phyloP scores from a whole-genome alignment of 352 stramenopile genomes.

The Globisporangium barbulae region DNA sequence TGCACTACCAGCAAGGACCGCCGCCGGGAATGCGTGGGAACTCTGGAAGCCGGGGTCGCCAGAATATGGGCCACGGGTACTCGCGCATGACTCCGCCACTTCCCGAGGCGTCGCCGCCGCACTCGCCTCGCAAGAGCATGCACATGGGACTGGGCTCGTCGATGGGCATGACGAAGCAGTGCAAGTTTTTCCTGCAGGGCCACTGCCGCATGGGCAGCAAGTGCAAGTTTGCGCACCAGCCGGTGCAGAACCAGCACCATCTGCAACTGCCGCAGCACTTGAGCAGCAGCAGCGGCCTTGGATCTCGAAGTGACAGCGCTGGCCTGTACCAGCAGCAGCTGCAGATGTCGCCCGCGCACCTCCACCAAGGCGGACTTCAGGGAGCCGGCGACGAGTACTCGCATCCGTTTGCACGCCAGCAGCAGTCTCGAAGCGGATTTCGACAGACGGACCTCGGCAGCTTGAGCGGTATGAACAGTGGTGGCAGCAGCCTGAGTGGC shows the following conservation, averaged over 20 bases:
- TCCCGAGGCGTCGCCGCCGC: constrained; percentile 54
- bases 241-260: constrained; percentile 34
- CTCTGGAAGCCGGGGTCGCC: constrained; percentile 21
- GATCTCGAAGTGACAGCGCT: background rate
- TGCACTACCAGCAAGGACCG: constrained; percentile 29
- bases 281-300: background rate
- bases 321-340: constrained; percentile 11
- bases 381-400: background rate
- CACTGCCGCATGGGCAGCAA: constrained; percentile 85
- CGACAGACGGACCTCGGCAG: constrained; percentile 9
- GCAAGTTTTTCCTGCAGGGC: constrained; percentile 83
- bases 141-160: constrained; percentile 21
- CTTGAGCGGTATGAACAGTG: constrained; percentile 5
- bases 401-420: constrained; percentile 16
- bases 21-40: constrained; percentile 30
- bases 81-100: constrained; percentile 56
- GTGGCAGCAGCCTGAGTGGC: constrained; percentile 7
- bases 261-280: constrained; percentile 14
- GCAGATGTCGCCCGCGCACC: constrained; percentile 15
- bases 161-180: constrained; percentile 63
- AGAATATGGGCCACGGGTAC: constrained; percentile 28
- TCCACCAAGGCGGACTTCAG: constrained; percentile 6
- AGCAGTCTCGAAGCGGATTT: constrained; percentile 2
- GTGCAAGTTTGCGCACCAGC: constrained; percentile 81
- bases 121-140: constrained; percentile 46